Evolutionary conservation across 495 filamentous ascomycete genomes (phyloP).

Genomic region (Trichoderma parareesei): DNA sequence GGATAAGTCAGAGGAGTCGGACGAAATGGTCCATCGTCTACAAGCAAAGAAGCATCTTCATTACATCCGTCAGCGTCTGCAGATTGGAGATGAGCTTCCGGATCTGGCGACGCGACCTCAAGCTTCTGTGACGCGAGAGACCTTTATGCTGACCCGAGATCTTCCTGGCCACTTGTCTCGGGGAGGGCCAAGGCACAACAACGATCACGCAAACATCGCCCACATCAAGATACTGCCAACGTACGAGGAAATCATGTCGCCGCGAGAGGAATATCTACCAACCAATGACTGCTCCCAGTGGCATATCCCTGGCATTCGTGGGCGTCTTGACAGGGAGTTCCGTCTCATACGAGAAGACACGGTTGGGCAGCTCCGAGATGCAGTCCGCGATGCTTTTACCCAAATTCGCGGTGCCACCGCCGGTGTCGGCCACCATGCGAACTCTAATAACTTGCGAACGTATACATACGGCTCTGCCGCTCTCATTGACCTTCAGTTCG

Average conservation of each 20-base stretch:
- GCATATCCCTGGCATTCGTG: conserved; percentile 49
- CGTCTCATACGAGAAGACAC: conserved; percentile 60
- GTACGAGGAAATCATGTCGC: conserved; percentile 47
- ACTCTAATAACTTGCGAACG: conserved; percentile 18
- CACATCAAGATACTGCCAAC: conserved; percentile 59
- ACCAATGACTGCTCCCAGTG: conserved; percentile 37
- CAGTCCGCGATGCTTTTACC: conserved; percentile 36
- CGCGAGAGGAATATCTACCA: conserved; percentile 53
- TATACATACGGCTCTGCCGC: conserved; percentile 34
- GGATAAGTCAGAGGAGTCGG: not conserved
- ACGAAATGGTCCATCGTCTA: conserved; percentile 4
- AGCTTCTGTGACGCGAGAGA: not conserved
- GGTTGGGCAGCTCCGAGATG: conserved; percentile 53
- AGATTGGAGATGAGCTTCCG: not conserved
- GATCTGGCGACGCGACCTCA: not conserved
- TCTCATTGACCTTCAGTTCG: conserved; percentile 32
- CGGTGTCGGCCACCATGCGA: conserved; percentile 6
- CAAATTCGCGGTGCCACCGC: conserved; percentile 12
- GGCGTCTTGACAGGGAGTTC: conserved; percentile 64
- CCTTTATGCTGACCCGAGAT: conserved; percentile 30
- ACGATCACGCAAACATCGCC: conserved; percentile 53
- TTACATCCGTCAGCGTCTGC: conserved; percentile 16
- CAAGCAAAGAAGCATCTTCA: conserved; percentile 23
- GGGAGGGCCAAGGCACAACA: conserved; percentile 55
- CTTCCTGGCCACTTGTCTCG: conserved; percentile 45